Evolutionary conservation across 805 yeast genomes (phyloP).

Genomic region (Dipodascus albidus): DNA sequence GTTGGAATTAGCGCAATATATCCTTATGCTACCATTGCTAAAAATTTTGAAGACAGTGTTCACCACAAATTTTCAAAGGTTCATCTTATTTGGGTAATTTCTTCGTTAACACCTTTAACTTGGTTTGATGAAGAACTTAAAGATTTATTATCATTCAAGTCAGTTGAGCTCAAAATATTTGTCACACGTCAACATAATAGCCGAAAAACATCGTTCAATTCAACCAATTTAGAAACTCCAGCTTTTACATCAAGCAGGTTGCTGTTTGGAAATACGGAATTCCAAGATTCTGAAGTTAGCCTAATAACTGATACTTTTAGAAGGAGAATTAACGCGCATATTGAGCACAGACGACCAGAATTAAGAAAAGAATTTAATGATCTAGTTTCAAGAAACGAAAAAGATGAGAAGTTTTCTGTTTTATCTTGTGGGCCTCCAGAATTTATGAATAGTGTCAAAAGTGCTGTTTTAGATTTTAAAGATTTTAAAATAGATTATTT

Average conservation of each 20-base stretch:
- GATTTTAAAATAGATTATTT: slow-evolving; percentile 47
- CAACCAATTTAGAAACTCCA: not conserved
- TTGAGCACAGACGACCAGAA: not conserved
- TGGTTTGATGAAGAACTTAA: slow-evolving; percentile 23
- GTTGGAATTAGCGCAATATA: slow-evolving; percentile 60
- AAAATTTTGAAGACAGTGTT: not conserved
- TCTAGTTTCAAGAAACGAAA: slow-evolving; percentile 11
- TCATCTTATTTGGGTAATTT: slow-evolving; percentile 20
- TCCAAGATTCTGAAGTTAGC: not conserved
- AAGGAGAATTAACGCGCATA: not conserved
- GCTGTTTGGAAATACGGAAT: not conserved
- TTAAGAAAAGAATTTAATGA: not conserved
- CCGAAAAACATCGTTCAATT: not conserved
- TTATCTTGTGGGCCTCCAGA: slow-evolving; percentile 53
- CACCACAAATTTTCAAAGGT: not conserved
- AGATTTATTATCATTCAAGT: slow-evolving; percentile 14
- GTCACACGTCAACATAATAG: slow-evolving; percentile 21
- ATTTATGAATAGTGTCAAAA: slow-evolving; percentile 47
- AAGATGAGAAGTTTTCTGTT: slow-evolving; percentile 37
- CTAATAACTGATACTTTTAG: not conserved
- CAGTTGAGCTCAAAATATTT: slow-evolving; percentile 20
- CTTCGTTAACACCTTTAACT: slow-evolving; percentile 17
- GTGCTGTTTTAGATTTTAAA: slow-evolving; percentile 31
- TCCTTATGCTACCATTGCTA: slow-evolving; percentile 25
- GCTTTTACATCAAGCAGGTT: not conserved